Conservation (phyloP, 306 rosid genomes). For the Glycine tomentella region DNA sequence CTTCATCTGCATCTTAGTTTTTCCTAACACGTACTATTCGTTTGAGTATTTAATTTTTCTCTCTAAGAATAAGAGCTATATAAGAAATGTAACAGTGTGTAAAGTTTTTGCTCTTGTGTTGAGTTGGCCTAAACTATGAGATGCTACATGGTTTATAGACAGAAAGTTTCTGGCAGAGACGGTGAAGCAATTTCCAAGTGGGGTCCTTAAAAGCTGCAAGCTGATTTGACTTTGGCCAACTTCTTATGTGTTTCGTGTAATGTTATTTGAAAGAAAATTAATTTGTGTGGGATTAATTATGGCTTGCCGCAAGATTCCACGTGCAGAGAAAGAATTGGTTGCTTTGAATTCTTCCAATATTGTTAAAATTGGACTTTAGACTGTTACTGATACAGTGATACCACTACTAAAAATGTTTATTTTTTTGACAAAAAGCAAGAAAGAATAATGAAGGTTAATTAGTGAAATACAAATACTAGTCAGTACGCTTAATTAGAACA, state of each 20-base stretch:
- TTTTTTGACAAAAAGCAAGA: slow-evolving; percentile 6
- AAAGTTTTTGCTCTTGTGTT: slow-evolving; percentile 9
- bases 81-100: neutral
- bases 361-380: slow-evolving; percentile 62
- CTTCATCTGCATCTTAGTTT: slow-evolving; percentile 46
- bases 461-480: neutral
- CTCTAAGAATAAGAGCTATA: neutral
- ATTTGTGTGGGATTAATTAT: slow-evolving; percentile 16
- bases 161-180: slow-evolving; percentile 36
- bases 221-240: slow-evolving; percentile 60
- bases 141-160: slow-evolving; percentile 13
- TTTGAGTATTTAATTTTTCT: neutral
- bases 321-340: slow-evolving; percentile 25
- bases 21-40: neutral
- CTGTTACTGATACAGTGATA: neutral
- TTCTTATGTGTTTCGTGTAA: neutral
- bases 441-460: neutral
- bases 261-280: neutral
- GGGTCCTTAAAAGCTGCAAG: slow-evolving; percentile 49
- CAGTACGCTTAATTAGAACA: too few species aligned
- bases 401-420: slow-evolving; percentile 5
- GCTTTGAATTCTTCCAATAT: slow-evolving; percentile 41
- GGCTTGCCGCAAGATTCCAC: slow-evolving; percentile 3
- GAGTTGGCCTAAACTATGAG: neutral
- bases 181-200: slow-evolving; percentile 53